Percentiles rank a stretch among this genome's conserved stretches.
These are phyloP conservation scores for Tricholoma saponaceum DNA, from an alignment of 768 basidiomycete genomes.

Conservation along the genomic window DNA sequence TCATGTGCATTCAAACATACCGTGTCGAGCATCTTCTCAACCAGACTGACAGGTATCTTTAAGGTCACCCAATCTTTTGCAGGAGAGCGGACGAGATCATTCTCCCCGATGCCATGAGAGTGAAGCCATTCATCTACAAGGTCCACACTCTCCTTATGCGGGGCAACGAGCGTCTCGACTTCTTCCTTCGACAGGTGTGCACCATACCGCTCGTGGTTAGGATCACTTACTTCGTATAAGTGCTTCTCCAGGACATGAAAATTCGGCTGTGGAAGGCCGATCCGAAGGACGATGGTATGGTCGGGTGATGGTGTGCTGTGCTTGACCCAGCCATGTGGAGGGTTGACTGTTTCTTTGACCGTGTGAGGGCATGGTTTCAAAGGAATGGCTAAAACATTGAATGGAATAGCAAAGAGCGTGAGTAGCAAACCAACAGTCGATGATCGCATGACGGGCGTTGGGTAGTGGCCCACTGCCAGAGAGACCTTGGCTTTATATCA, in stretches of 20 bases:
- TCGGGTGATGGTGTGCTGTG: conserved; percentile 37
- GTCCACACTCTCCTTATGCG: conserved; percentile 61
- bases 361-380: too few species aligned
- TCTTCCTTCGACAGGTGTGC: conserved; percentile 60
- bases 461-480: too few species aligned
- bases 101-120: conserved; percentile 46
- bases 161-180: conserved; percentile 58
- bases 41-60: conserved; percentile 51
- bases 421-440: conserved; percentile 6
- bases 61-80: conserved; percentile 72
- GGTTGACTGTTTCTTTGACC: too few species aligned
- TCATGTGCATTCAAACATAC: too few species aligned
- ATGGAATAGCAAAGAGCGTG: conserved; percentile 2
- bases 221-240: conserved; percentile 55
- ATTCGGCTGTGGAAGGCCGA: conserved; percentile 52
- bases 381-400: neutral
- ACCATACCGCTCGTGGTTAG: conserved; percentile 46
- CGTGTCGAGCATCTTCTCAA: too few species aligned
- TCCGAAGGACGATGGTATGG: conserved; percentile 50
- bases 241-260: conserved; percentile 47
- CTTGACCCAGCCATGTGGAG: conserved; percentile 19
- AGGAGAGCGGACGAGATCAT: conserved; percentile 43
- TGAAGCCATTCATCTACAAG: conserved; percentile 65
- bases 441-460: too few species aligned
- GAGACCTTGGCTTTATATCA: too few species aligned